Evolutionary conservation across 2,329 filamentous ascomycete species (phyloP).

Genomic region (Hawksworthiomyces lignivorus): DNA sequence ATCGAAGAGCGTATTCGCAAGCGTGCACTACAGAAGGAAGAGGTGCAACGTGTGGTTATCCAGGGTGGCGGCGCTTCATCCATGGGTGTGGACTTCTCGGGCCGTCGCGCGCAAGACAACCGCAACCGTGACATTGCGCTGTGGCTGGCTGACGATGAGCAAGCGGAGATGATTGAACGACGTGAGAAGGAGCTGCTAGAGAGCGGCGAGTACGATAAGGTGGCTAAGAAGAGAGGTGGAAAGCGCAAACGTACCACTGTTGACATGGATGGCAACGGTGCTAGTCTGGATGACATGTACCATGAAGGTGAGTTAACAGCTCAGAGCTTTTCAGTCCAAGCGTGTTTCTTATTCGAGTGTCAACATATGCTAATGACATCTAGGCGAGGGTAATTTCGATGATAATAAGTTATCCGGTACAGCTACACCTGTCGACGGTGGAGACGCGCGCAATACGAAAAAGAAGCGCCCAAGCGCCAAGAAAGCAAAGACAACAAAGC

Average conservation of each 20-base stretch:
- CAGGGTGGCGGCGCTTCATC: constrained; percentile 58
- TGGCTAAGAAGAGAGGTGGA: constrained; percentile 49
- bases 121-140: constrained; percentile 96
- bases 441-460: constrained; percentile 46
- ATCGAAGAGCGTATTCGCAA: constrained; percentile 98
- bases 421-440: constrained; percentile 61
- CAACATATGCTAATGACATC: constrained; percentile 22
- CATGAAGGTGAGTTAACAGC: constrained; percentile 75
- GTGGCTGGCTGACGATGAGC: constrained; percentile 97
- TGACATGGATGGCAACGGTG: constrained; percentile 31
- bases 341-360: neutral
- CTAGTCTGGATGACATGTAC: constrained; percentile 93
- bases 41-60: constrained; percentile 96
- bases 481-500: constrained; percentile 62
- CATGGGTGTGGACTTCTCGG: constrained; percentile 83
- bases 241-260: constrained; percentile 43
- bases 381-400: constrained; percentile 95
- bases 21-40: constrained; percentile 94
- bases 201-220: constrained; percentile 58
- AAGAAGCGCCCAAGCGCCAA: constrained; percentile 46
- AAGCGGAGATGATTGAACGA: constrained; percentile 86
- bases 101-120: constrained; percentile 77
- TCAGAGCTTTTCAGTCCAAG: neutral
- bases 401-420: constrained; percentile 75
- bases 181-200: constrained; percentile 82